These are phyloP conservation scores for Isoetes taiwanensis DNA, from an alignment of 75 land plant species.

Conservation along the genomic window DNA sequence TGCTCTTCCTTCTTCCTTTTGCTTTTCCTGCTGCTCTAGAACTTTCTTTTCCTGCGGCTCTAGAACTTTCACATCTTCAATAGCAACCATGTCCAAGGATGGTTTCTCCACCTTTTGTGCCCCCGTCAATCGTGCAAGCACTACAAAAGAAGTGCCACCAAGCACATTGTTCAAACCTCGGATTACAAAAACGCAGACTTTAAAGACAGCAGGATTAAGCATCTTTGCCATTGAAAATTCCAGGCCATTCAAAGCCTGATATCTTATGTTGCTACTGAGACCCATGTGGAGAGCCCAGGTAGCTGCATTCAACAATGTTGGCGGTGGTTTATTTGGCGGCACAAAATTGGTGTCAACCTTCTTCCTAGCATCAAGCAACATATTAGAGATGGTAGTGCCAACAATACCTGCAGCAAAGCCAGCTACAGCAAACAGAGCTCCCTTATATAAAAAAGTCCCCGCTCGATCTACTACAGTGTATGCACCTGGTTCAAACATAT, in stretches of 20 bases:
- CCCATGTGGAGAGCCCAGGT: constrained; percentile 97
- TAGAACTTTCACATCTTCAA: too few relatives aligned
- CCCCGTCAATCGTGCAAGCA: constrained; percentile 77
- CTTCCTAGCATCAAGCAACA: constrained; percentile 57
- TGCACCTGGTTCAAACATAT: constrained; percentile 82
- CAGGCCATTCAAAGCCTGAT: constrained; percentile 80
- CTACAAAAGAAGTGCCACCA: constrained; percentile 78
- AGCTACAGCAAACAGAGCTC: constrained; percentile 58
- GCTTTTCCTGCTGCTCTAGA: too few relatives aligned
- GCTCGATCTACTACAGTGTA: constrained; percentile 32
- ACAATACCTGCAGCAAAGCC: constrained; percentile 81
- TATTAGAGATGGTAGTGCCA: constrained; percentile 78
- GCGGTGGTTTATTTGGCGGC: constrained; percentile 71
- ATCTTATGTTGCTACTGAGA: constrained; percentile 72
- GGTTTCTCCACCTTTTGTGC: too few relatives aligned
- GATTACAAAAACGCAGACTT: constrained; percentile 47
- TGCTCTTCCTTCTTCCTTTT: too few relatives aligned
- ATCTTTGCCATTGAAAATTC: constrained; percentile 52
- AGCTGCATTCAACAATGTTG: constrained; percentile 63
- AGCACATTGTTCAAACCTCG: constrained; percentile 76
- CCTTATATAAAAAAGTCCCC: constrained; percentile 82
- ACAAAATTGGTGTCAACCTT: constrained; percentile 81
- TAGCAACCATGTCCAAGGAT: too few relatives aligned
- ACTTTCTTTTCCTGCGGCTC: too few relatives aligned
- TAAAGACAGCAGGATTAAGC: constrained; percentile 47